Evolutionary conservation across 768 basidiomycete genomes (phyloP).

Genomic region (Tubosaeta sp.): DNA sequence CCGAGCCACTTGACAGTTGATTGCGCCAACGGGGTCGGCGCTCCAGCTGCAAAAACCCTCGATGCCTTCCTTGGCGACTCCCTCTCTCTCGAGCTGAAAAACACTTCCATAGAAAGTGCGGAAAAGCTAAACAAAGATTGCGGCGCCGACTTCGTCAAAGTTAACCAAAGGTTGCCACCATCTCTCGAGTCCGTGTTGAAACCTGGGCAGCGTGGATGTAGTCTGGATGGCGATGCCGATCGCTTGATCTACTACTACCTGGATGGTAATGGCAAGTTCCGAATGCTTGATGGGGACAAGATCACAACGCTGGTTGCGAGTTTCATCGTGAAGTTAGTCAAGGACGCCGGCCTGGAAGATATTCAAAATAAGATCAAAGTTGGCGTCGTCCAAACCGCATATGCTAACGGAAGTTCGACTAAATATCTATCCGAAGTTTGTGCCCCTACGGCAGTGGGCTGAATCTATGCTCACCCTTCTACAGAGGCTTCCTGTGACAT

Average conservation of each 20-base stretch:
- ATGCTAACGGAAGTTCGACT: conserved; percentile 96
- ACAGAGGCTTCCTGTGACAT: conserved; percentile 89
- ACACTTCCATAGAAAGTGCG: conserved; percentile 56
- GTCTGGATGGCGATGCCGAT: conserved; percentile 97
- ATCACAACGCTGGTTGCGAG: conserved; percentile 91
- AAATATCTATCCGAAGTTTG: conserved; percentile 81
- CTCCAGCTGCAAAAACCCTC: conserved; percentile 62
- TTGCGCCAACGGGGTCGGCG: conserved; percentile 98
- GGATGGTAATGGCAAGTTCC: conserved; percentile 73
- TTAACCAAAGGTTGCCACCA: conserved; percentile 80
- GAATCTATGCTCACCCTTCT: conserved; percentile 5
- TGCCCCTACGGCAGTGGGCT: background rate
- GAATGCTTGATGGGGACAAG: conserved; percentile 97
- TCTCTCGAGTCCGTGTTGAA: conserved; percentile 59
- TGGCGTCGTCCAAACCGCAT: conserved; percentile 97
- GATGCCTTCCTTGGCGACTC: conserved; percentile 52
- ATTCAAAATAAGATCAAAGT: conserved; percentile 57
- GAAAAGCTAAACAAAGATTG: conserved; percentile 83
- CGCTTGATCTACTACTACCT: conserved; percentile 94
- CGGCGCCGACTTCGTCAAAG: conserved; percentile 98
- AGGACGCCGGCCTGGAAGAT: conserved; percentile 73
- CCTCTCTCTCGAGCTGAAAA: conserved; percentile 64
- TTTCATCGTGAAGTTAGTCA: conserved; percentile 88
- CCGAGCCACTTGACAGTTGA: conserved; percentile 72
- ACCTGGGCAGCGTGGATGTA: conserved; percentile 80